A percentile compares a stretch with the other conserved stretches of the same genome.
phyloP scores from a whole-genome alignment of 805 yeast species.

The Pichia membranifaciens region DNA sequence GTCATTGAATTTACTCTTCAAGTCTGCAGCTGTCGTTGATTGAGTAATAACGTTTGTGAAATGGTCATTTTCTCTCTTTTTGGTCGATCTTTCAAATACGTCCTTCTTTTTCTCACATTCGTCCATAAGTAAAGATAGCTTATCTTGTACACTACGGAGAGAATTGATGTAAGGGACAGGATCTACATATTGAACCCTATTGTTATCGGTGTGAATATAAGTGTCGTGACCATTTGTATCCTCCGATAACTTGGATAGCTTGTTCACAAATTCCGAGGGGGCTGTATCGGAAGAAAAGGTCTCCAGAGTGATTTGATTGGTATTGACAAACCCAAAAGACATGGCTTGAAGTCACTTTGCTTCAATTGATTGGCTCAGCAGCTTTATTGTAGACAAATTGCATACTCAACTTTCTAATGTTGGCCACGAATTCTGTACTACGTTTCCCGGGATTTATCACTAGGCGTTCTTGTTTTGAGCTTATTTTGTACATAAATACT shows the following conservation, averaged over 20 bases:
- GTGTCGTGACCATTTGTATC: slow-evolving; percentile 3
- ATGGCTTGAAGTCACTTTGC: slow-evolving; percentile 5
- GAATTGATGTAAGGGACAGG: slow-evolving; percentile 94
- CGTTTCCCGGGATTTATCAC: too few species aligned
- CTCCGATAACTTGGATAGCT: slow-evolving; percentile 42
- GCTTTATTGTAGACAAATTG: too few species aligned
- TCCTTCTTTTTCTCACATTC: slow-evolving; percentile 49
- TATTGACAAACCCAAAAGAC: slow-evolving; percentile 28
- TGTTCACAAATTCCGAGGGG: slow-evolving; percentile 76
- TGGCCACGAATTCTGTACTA: too few species aligned
- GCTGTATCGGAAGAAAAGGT: slow-evolving; percentile 64
- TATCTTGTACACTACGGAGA: slow-evolving; percentile 77
- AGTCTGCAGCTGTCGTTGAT: slow-evolving; percentile 35
- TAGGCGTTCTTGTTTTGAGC: too few species aligned
- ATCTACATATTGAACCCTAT: slow-evolving; percentile 34
- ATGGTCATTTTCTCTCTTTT: slow-evolving; percentile 58
- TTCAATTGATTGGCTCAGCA: too few species aligned
- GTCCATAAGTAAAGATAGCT: slow-evolving; percentile 54
- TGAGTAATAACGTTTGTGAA: slow-evolving; percentile 58
- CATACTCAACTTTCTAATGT: too few species aligned
- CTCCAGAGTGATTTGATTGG: slow-evolving; percentile 32
- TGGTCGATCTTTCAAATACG: slow-evolving; percentile 51
- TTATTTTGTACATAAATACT: too few species aligned
- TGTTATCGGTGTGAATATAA: slow-evolving; percentile 5
- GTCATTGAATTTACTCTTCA: slow-evolving; percentile 42